phyloP scores from a whole-genome alignment of 2,329 filamentous ascomycete species.

The Colletotrichum musicola region DNA sequence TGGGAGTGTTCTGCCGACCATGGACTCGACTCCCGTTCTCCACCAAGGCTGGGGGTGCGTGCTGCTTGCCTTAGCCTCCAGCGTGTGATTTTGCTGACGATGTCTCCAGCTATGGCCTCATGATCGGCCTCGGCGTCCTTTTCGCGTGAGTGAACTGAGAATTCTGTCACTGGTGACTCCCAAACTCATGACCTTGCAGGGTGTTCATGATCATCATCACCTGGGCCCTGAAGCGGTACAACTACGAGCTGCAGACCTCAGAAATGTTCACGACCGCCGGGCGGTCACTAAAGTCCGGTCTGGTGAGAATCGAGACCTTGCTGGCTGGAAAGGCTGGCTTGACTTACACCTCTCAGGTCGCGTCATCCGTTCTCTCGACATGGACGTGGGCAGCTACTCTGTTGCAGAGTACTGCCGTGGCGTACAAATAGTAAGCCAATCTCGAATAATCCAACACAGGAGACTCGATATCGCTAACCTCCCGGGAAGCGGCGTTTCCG shows the following conservation, averaged over 20 bases:
- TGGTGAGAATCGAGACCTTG: no score
- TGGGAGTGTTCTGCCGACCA: neutral
- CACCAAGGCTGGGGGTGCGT: conserved; percentile 39
- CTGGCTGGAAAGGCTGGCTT: no score
- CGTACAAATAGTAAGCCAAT: conserved; percentile 73
- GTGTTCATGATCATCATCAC: conserved; percentile 69
- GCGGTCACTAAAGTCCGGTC: conserved; percentile 87
- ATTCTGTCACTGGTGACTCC: neutral
- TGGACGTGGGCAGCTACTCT: conserved; percentile 95
- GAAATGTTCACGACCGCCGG: conserved; percentile 95
- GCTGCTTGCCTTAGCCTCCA: neutral
- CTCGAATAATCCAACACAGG: accelerated
- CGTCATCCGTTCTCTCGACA: conserved; percentile 89
- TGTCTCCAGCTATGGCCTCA: conserved; percentile 34
- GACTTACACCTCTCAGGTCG: conserved; percentile 55
- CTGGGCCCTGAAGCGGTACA: conserved; percentile 73
- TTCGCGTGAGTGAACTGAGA: conserved; percentile 25
- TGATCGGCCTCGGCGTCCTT: conserved; percentile 36
- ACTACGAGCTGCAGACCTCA: conserved; percentile 82
- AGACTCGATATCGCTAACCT: neutral
- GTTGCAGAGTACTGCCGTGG: conserved; percentile 83
- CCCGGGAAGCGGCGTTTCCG: conserved; percentile 64
- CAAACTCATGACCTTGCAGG: neutral
- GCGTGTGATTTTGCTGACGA: neutral
- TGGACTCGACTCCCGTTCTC: conserved; percentile 36